Percentiles rank a stretch among this genome's conserved stretches.
phyloP scores from a whole-genome alignment of 768 basidiomycete genomes.

The Tubosaeta sp. region DNA sequence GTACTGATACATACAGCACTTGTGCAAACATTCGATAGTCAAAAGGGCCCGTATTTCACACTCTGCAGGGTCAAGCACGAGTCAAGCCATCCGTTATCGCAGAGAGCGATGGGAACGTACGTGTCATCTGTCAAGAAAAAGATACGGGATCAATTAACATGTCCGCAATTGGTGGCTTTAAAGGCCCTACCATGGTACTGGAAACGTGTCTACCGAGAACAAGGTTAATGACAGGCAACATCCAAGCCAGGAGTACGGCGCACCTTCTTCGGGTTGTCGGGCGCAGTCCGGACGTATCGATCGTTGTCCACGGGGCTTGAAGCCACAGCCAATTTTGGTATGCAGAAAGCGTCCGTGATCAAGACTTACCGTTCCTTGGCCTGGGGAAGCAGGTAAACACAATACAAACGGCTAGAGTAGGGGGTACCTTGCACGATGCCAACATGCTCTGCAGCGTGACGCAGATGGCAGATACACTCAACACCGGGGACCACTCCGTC shows the following conservation, averaged over 20 bases:
- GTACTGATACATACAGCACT: slow-evolving; percentile 19
- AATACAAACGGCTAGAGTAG: neutral
- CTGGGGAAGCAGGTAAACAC: slow-evolving; percentile 26
- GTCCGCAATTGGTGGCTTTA: neutral
- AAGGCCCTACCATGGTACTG: slow-evolving; percentile 67
- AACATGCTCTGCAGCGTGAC: slow-evolving; percentile 91
- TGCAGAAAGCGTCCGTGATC: neutral
- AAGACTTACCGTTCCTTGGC: slow-evolving; percentile 58
- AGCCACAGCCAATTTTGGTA: slow-evolving; percentile 5
- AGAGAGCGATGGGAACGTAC: slow-evolving; percentile 36
- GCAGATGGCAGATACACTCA: slow-evolving; percentile 77
- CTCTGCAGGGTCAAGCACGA: slow-evolving; percentile 25
- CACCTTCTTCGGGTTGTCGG: slow-evolving; percentile 86
- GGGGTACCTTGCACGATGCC: slow-evolving; percentile 78
- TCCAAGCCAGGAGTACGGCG: slow-evolving; percentile 12
- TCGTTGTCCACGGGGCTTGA: slow-evolving; percentile 79
- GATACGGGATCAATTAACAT: slow-evolving; percentile 13
- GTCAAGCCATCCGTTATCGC: neutral
- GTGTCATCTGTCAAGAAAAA: slow-evolving; percentile 46
- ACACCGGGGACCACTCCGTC: slow-evolving; percentile 86
- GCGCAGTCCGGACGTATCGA: slow-evolving; percentile 71
- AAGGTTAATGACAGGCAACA: slow-evolving; percentile 6
- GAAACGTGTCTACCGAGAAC: slow-evolving; percentile 58
- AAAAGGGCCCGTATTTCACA: slow-evolving; percentile 26
- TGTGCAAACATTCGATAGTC: slow-evolving; percentile 10